phyloP scores from a whole-genome alignment of 1,284 basidiomycete species.

The Cutaneotrichosporon cutaneum region DNA sequence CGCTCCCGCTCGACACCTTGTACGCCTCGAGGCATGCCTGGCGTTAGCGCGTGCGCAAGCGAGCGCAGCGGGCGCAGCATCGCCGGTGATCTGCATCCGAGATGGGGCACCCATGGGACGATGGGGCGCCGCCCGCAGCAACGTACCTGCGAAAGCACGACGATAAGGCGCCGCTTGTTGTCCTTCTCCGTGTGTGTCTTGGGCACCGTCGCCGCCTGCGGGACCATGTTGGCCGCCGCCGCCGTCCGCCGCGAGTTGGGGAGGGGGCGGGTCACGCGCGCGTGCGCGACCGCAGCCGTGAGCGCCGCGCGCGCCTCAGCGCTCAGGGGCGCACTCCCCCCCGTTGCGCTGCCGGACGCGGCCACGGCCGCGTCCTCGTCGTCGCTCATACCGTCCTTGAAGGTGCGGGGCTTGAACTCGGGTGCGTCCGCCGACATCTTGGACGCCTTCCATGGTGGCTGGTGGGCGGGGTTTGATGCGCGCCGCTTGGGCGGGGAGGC shows the following conservation, averaged over 20 bases:
- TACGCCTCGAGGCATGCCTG: conserved; percentile 92
- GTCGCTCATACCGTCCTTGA: conserved; percentile 4
- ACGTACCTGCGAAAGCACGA: conserved; percentile 65
- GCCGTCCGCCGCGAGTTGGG: conserved; percentile 35
- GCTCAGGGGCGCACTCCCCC: conserved; percentile 13
- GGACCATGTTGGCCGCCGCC: conserved; percentile 44
- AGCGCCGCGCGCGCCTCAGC: conserved; percentile 21
- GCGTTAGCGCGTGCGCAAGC: conserved; percentile 51
- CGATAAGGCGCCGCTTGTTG: conserved; percentile 72
- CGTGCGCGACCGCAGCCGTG: conserved; percentile 31
- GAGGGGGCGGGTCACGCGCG: conserved; percentile 45
- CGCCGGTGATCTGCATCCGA: too few relatives aligned
- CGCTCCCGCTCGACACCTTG: conserved; percentile 65
- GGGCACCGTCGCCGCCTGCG: conserved; percentile 64
- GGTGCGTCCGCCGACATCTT: conserved; percentile 49
- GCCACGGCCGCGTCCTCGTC: conserved; percentile 22
- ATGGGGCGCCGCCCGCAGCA: background rate
- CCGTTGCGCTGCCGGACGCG: conserved; percentile 14
- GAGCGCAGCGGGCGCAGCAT: too few relatives aligned
- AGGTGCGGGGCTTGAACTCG: conserved; percentile 35
- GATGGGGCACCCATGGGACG: too few relatives aligned
- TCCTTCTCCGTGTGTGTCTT: conserved; percentile 61
- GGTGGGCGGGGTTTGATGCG: conserved; percentile 26
- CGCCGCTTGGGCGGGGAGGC: conserved; percentile 34
- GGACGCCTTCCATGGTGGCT: conserved; percentile 35